Evolutionary conservation across 2,329 filamentous ascomycete species (phyloP).

Genomic region (Fusarium nurragi): DNA sequence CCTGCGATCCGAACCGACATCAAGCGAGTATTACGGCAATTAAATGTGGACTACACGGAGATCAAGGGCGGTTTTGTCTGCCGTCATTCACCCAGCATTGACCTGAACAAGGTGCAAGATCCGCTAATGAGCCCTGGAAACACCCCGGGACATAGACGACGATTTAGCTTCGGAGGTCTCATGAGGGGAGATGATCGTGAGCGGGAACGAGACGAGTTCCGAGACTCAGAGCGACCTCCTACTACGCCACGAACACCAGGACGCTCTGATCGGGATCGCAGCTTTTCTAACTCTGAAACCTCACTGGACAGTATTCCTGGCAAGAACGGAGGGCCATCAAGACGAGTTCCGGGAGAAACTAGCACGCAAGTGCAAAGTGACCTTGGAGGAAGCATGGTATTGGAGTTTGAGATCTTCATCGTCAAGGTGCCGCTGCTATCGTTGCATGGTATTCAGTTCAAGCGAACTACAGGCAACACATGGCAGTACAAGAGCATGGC

Average conservation of each 20-base stretch:
- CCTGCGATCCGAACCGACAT: slow-evolving; percentile 87
- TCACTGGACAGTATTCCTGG: slow-evolving; percentile 78
- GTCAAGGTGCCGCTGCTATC: slow-evolving; percentile 96
- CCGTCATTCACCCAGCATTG: slow-evolving; percentile 87
- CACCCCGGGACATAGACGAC: slow-evolving; percentile 71
- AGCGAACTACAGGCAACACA: slow-evolving; percentile 92
- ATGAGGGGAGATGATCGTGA: slow-evolving; percentile 67
- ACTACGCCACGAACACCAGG: slow-evolving; percentile 56
- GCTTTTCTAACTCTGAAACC: slow-evolving; percentile 86
- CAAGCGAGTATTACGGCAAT: slow-evolving; percentile 85
- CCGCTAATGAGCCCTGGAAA: slow-evolving; percentile 66
- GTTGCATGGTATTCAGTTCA: slow-evolving; percentile 96
- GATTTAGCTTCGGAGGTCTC: slow-evolving; percentile 84
- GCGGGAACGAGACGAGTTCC: slow-evolving; percentile 76
- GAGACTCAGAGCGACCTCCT: slow-evolving; percentile 62
- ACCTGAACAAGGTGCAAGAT: slow-evolving; percentile 78
- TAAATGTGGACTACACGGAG: slow-evolving; percentile 90
- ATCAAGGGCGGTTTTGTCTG: slow-evolving; percentile 95
- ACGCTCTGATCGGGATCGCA: slow-evolving; percentile 68
- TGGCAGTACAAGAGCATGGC: slow-evolving; percentile 99
- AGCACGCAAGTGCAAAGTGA: slow-evolving; percentile 92
- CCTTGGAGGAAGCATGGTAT: slow-evolving; percentile 81
- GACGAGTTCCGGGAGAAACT: slow-evolving; percentile 81
- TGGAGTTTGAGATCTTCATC: slow-evolving; percentile 95
- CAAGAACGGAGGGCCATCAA: slow-evolving; percentile 60